Conservation (phyloP, 2,329 filamentous ascomycete species). For the Talaromyces atroroseus region DNA sequence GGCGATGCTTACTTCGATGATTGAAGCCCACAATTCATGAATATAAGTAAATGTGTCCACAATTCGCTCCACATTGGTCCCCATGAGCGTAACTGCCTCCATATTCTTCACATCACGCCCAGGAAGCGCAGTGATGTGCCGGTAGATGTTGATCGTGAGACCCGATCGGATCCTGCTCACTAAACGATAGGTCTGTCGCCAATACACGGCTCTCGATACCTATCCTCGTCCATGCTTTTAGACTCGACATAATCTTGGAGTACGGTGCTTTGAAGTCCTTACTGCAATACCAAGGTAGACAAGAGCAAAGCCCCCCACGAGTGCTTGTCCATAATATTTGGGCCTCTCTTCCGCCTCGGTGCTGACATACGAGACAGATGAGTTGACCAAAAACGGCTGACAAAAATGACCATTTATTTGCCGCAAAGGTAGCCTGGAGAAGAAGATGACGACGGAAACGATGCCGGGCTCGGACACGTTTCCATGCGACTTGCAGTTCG, state of each 20-base stretch:
- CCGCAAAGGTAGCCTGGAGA: no score
- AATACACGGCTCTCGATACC: slow-evolving; percentile 35
- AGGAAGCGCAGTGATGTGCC: slow-evolving; percentile 30
- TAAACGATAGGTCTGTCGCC: slow-evolving; percentile 38
- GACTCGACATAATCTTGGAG: neutral
- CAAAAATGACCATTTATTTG: neutral
- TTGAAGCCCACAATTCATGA: slow-evolving; percentile 43
- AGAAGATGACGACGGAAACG: no score
- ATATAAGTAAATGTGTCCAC: slow-evolving; percentile 35
- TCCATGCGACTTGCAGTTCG: no score
- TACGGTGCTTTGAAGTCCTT: neutral
- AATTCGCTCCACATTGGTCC: slow-evolving; percentile 42
- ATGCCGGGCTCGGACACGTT: no score
- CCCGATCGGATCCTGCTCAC: slow-evolving; percentile 40
- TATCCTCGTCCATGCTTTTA: slow-evolving; percentile 14
- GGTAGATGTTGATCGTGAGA: slow-evolving; percentile 46
- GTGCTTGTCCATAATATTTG: neutral
- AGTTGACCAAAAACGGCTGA: slow-evolving; percentile 30
- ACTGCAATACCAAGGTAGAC: slow-evolving; percentile 7
- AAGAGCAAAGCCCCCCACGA: slow-evolving; percentile 1
- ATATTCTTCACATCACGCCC: slow-evolving; percentile 29
- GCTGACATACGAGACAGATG: slow-evolving; percentile 18
- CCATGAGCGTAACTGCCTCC: slow-evolving; percentile 41
- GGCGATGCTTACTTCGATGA: slow-evolving; percentile 41
- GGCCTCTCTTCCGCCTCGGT: neutral